Conservation (phyloP, 306 rosid species). For the Hippophae tibetana region DNA sequence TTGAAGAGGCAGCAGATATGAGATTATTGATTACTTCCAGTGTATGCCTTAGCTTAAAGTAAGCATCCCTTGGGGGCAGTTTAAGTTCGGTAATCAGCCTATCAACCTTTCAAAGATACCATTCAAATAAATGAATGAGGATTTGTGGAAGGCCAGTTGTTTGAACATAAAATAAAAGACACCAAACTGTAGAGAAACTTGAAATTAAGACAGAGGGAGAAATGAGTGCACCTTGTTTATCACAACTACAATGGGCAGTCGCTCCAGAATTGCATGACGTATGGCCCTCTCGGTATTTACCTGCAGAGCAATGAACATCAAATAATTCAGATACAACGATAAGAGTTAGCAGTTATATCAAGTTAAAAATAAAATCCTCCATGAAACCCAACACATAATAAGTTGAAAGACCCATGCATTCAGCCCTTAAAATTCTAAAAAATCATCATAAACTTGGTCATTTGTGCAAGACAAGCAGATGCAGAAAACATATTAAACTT, state of each 20-base stretch:
- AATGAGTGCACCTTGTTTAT: constrained; percentile 63
- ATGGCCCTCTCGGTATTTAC: constrained; percentile 96
- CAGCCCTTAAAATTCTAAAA: not conserved
- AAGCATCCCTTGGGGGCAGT: constrained; percentile 92
- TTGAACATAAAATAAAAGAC: not conserved
- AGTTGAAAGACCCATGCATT: too few relatives aligned
- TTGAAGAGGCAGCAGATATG: constrained; percentile 78
- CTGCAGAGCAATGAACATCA: constrained; percentile 31
- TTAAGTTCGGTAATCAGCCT: constrained; percentile 91
- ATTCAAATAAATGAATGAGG: not conserved
- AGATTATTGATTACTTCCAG: constrained; percentile 79
- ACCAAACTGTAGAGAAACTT: constrained; percentile 2
- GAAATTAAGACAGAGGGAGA: not conserved
- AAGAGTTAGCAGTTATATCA: not conserved
- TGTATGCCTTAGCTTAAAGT: constrained; percentile 84
- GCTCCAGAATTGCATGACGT: constrained; percentile 94
- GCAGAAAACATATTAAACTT: not conserved
- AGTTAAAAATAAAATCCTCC: not conserved
- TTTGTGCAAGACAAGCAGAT: not conserved
- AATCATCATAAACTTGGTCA: not conserved
- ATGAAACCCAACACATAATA: too few relatives aligned
- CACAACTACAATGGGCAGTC: constrained; percentile 79
- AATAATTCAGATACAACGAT: not conserved
- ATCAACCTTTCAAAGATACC: constrained; percentile 56
- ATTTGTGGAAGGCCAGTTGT: not conserved